Evolutionary conservation across 306 rosid species (phyloP).

Genomic region (Fragaria nilgerrensis): DNA sequence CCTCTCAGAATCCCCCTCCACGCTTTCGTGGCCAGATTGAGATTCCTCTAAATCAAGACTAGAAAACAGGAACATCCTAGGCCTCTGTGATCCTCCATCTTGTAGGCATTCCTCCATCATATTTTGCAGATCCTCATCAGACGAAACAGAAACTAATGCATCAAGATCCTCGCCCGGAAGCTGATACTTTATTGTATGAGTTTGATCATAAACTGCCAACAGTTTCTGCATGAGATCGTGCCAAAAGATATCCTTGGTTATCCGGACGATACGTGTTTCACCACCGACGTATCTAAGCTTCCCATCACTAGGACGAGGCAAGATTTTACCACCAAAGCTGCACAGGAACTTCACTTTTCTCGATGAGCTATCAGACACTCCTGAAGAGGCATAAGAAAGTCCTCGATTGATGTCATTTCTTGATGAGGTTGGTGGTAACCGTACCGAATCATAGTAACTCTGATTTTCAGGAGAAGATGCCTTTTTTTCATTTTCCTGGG

Average conservation of each 20-base stretch:
- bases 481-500: constrained; percentile 58
- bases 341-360: constrained; percentile 73
- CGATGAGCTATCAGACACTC: constrained; percentile 45
- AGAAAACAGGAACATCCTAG: constrained; percentile 74
- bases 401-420: constrained; percentile 51
- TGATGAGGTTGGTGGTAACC: constrained; percentile 52
- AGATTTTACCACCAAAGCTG: constrained; percentile 77
- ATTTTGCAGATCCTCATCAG: constrained; percentile 82
- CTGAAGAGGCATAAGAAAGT: constrained; percentile 46
- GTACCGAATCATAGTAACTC: constrained; percentile 49
- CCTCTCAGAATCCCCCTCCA: constrained; percentile 69
- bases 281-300: constrained; percentile 90
- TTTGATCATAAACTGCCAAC: constrained; percentile 48
- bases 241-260: constrained; percentile 66
- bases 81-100: constrained; percentile 58
- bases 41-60: constrained; percentile 64
- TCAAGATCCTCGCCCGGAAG: constrained; percentile 96
- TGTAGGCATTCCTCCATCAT: constrained; percentile 85
- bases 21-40: constrained; percentile 51
- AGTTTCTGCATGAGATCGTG: constrained; percentile 65
- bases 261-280: constrained; percentile 68
- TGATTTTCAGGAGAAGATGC: constrained; percentile 47
- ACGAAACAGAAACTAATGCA: constrained; percentile 82
- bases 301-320: constrained; percentile 85
- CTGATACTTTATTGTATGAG: constrained; percentile 70